Percentiles rank a stretch among this genome's conserved stretches.
These are phyloP conservation scores for Podila horticola DNA, from an alignment of 192 early-diverging fungal genomes.

Conservation along the genomic window DNA sequence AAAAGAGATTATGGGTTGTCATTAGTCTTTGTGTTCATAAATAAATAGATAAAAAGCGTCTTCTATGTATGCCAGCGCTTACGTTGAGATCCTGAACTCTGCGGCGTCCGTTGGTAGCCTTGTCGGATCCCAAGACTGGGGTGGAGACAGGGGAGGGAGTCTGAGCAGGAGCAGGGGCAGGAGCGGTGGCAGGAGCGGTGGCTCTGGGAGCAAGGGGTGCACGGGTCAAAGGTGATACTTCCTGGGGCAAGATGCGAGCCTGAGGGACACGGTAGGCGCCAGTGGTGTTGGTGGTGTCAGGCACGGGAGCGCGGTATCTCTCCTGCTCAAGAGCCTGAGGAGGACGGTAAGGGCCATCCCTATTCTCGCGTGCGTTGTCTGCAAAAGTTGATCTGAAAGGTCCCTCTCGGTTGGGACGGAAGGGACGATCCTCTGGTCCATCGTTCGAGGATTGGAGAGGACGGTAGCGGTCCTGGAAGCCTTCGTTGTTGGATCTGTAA, in stretches of 20 bases:
- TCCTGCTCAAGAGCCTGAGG: slow-evolving; percentile 45
- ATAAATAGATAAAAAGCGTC: too few relatives aligned
- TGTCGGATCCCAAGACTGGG: slow-evolving; percentile 38
- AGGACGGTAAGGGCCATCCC: slow-evolving; percentile 47
- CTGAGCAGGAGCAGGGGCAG: slow-evolving; percentile 1
- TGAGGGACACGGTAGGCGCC: slow-evolving; percentile 45
- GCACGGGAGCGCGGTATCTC: slow-evolving; percentile 6
- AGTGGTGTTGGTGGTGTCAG: slow-evolving; percentile 20
- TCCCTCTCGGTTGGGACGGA: slow-evolving; percentile 48
- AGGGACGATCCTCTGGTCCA: slow-evolving; percentile 58
- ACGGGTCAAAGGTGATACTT: slow-evolving; percentile 26
- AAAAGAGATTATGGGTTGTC: background rate
- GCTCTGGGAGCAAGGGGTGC: slow-evolving; percentile 41
- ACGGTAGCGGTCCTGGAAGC: slow-evolving; percentile 39
- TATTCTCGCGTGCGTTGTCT: slow-evolving; percentile 40
- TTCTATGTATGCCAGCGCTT: background rate
- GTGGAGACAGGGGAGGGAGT: slow-evolving; percentile 24
- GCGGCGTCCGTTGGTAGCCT: slow-evolving; percentile 24
- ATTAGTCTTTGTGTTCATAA: background rate
- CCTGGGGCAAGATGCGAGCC: slow-evolving; percentile 15
- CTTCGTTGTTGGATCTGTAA: slow-evolving; percentile 22
- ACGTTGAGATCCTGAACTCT: slow-evolving; percentile 38
- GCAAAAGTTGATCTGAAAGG: slow-evolving; percentile 38
- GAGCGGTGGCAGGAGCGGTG: background rate
- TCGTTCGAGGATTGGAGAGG: slow-evolving; percentile 25